phyloP scores from a whole-genome alignment of 306 rosid genomes.

The Quercus rubra region DNA sequence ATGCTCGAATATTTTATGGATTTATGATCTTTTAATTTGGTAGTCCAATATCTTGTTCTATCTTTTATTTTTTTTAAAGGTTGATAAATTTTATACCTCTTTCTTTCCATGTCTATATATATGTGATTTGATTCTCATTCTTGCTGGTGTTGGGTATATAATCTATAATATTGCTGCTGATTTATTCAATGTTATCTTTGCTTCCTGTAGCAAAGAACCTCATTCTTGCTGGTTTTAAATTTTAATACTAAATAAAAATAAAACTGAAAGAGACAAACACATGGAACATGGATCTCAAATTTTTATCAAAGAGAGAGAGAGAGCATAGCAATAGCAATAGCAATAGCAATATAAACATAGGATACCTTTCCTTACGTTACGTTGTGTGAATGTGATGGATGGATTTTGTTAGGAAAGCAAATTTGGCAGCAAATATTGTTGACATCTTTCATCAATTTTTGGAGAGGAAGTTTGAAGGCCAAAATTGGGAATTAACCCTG shows the following conservation, averaged over 20 bases:
- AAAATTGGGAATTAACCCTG: too few species aligned
- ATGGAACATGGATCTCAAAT: too few species aligned
- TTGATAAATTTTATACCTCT: not conserved
- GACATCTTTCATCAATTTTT: conserved; percentile 87
- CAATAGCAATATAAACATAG: too few species aligned
- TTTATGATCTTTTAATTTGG: not conserved
- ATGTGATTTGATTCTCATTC: not conserved
- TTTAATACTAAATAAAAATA: conserved; percentile 21
- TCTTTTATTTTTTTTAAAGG: not conserved
- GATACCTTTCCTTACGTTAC: too few species aligned
- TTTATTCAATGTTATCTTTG: conserved; percentile 13
- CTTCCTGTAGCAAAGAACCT: conserved; percentile 84
- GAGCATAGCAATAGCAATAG: too few species aligned
- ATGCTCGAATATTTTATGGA: not conserved
- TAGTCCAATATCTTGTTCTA: not conserved
- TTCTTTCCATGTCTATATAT: not conserved
- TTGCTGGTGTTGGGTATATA: not conserved
- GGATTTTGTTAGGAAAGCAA: conserved; percentile 49
- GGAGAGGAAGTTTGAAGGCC: conserved; percentile 55
- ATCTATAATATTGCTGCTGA: not conserved
- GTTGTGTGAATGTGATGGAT: too few species aligned
- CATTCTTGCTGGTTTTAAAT: conserved; percentile 61
- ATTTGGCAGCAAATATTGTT: conserved; percentile 72
- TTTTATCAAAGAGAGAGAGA: too few species aligned
- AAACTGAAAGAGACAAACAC: too few species aligned